These are phyloP conservation scores for Sphagnum magellanicum DNA, from an alignment of 228 moss, liverwort and hornwort species.

Conservation along the genomic window DNA sequence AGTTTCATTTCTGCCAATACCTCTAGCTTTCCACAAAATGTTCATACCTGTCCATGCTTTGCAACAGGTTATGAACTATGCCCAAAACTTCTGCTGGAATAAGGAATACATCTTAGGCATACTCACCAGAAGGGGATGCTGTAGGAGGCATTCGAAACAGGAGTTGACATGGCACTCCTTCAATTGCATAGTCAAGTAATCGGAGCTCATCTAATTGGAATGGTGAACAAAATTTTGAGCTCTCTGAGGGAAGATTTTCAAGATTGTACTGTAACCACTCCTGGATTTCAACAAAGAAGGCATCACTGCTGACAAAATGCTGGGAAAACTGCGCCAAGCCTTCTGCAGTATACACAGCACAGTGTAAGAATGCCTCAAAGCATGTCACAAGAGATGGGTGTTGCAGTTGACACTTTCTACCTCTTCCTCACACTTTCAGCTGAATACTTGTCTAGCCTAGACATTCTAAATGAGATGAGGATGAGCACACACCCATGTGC, in stretches of 20 bases:
- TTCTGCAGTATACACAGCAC: constrained; percentile 22
- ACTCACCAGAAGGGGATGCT: constrained; percentile 35
- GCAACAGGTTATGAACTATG: no score
- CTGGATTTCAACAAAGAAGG: constrained; percentile 62
- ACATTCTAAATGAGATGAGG: not conserved
- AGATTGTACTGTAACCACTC: constrained; percentile 83
- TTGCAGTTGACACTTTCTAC: no score
- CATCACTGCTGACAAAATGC: constrained; percentile 61
- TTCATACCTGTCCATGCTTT: no score
- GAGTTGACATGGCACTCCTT: constrained; percentile 91
- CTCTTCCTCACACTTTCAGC: not conserved
- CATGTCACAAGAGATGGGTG: no score
- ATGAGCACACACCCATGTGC: not conserved
- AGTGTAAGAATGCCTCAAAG: not conserved
- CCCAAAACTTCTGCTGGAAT: no score
- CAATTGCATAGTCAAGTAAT: constrained; percentile 84
- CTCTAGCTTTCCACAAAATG: no score
- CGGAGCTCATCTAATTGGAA: constrained; percentile 83
- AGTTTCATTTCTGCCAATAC: no score
- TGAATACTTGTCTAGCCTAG: not conserved
- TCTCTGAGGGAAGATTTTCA: constrained; percentile 46
- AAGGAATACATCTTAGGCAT: not conserved
- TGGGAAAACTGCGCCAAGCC: constrained; percentile 73
- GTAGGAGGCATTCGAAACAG: constrained; percentile 78
- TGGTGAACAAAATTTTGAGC: constrained; percentile 51